Conservation (phyloP, 2,329 filamentous ascomycete species). For the Pestalotiopsis sp. region DNA sequence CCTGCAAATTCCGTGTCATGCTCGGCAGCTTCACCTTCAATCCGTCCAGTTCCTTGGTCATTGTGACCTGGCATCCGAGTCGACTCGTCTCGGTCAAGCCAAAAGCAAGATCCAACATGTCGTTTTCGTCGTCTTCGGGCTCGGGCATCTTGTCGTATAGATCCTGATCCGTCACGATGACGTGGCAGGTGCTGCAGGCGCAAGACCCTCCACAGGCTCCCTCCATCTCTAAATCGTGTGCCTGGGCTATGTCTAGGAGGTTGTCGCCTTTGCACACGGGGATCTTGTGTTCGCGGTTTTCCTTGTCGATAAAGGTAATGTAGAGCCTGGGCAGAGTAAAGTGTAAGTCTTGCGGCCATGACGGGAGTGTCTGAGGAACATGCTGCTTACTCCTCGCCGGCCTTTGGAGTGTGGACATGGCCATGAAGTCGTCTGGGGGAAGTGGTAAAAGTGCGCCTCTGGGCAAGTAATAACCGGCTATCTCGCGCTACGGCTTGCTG, state of each 20-base stretch:
- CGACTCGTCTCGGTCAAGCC: slow-evolving; percentile 83
- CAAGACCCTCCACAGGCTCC: slow-evolving; percentile 94
- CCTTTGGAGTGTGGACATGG: slow-evolving; percentile 80
- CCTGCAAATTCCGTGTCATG: slow-evolving; percentile 96
- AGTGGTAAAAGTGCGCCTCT: slow-evolving; percentile 63
- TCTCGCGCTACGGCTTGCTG: neutral
- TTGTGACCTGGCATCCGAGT: slow-evolving; percentile 86
- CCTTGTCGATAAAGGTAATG: slow-evolving; percentile 78
- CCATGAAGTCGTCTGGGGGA: slow-evolving; percentile 67
- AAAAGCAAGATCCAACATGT: slow-evolving; percentile 90
- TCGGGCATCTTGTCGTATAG: slow-evolving; percentile 79
- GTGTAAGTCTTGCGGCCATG: neutral
- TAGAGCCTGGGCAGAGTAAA: slow-evolving; percentile 61
- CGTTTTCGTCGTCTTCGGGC: slow-evolving; percentile 80
- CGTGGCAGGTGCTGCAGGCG: slow-evolving; percentile 90
- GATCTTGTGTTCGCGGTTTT: slow-evolving; percentile 72
- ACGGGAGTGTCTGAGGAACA: slow-evolving; percentile 1
- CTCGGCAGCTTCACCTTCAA: slow-evolving; percentile 81
- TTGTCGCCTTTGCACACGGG: slow-evolving; percentile 87
- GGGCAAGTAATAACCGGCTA: neutral
- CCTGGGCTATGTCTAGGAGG: slow-evolving; percentile 91
- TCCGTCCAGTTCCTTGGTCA: slow-evolving; percentile 89
- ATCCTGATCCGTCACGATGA: slow-evolving; percentile 75
- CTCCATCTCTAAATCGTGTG: slow-evolving; percentile 96
- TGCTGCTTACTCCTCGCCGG: slow-evolving; percentile 83